phyloP scores from a whole-genome alignment of 352 stramenopile genomes.

The Pythium dissotocum region DNA sequence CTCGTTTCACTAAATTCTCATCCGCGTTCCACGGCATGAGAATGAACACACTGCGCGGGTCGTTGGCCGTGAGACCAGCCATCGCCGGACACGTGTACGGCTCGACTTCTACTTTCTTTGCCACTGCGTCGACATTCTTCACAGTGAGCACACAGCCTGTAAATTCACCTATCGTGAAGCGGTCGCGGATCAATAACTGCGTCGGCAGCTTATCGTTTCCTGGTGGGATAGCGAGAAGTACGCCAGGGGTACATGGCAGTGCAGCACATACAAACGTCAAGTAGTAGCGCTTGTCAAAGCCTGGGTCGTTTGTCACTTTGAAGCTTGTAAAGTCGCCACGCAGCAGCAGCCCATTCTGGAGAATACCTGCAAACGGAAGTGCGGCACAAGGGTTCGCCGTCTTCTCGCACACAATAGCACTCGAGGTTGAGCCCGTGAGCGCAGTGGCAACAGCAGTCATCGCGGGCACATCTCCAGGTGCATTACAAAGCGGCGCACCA shows the following conservation, averaged over 20 bases:
- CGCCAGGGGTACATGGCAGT: conserved; percentile 26
- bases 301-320: conserved; percentile 76
- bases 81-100: conserved; percentile 33
- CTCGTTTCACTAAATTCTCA: conserved; percentile 42
- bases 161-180: conserved; percentile 57
- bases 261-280: conserved; percentile 38
- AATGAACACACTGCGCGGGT: conserved; percentile 31
- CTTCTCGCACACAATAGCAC: conserved; percentile 35
- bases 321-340: conserved; percentile 89
- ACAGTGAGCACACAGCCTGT: conserved; percentile 59
- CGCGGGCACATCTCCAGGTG: conserved; percentile 90
- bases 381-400: conserved; percentile 18
- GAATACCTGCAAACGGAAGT: conserved; percentile 6
- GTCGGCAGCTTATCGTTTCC: conserved; percentile 36
- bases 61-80: conserved; percentile 21
- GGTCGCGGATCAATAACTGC: conserved; percentile 42
- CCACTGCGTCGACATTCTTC: conserved; percentile 25
- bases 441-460: conserved; percentile 43
- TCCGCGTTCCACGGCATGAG: conserved; percentile 72
- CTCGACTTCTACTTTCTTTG: conserved; percentile 40
- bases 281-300: conserved; percentile 43
- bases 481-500: conserved; percentile 88
- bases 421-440: conserved; percentile 39
- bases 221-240: conserved; percentile 31
- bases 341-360: conserved; percentile 75